A percentile compares a stretch with the other conserved stretches of the same genome.
These are phyloP conservation scores for Cystofilobasidium ferigula DNA, from an alignment of 768 basidiomycete species.

Conservation along the genomic window DNA sequence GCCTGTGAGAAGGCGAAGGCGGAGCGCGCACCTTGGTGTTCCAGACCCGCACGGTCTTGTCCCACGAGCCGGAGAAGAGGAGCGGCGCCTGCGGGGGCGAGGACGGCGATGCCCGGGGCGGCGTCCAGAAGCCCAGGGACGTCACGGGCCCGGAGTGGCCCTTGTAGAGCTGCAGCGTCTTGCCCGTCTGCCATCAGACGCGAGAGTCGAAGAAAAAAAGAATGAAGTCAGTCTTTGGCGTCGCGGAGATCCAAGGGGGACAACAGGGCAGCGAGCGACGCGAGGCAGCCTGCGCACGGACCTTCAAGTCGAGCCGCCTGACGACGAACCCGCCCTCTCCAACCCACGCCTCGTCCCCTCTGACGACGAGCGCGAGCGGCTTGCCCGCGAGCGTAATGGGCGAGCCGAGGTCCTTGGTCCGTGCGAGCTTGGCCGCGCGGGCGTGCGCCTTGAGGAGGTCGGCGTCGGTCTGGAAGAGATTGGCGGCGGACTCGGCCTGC, in stretches of 20 bases:
- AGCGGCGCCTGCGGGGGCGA: conserved; percentile 33
- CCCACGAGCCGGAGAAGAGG: conserved; percentile 89
- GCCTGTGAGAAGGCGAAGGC: neutral
- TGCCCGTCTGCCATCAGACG: conserved; percentile 54
- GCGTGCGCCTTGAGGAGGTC: conserved; percentile 56
- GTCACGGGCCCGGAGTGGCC: conserved; percentile 88
- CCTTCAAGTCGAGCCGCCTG: conserved; percentile 66
- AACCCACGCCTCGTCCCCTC: conserved; percentile 63
- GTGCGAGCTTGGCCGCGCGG: conserved; percentile 51
- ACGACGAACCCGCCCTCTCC: conserved; percentile 73
- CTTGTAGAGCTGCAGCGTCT: conserved; percentile 59
- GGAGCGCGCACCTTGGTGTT: conserved; percentile 51
- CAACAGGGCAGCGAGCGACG: too few relatives aligned
- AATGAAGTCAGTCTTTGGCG: too few relatives aligned
- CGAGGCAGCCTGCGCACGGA: too few relatives aligned
- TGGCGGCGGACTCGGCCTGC: conserved; percentile 42
- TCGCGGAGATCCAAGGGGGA: neutral
- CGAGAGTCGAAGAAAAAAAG: neutral
- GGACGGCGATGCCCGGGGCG: neutral
- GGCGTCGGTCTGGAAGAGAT: conserved; percentile 62
- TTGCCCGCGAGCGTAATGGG: conserved; percentile 69
- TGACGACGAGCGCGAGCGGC: conserved; percentile 58
- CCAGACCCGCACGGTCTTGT: conserved; percentile 89
- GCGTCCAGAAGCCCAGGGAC: conserved; percentile 51
- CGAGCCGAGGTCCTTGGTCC: conserved; percentile 58